Evolutionary conservation across 2,329 filamentous ascomycete genomes (phyloP), one percentile per base, ranked within the genome.

Genomic region (Dactylella cylindrospora): DNA sequence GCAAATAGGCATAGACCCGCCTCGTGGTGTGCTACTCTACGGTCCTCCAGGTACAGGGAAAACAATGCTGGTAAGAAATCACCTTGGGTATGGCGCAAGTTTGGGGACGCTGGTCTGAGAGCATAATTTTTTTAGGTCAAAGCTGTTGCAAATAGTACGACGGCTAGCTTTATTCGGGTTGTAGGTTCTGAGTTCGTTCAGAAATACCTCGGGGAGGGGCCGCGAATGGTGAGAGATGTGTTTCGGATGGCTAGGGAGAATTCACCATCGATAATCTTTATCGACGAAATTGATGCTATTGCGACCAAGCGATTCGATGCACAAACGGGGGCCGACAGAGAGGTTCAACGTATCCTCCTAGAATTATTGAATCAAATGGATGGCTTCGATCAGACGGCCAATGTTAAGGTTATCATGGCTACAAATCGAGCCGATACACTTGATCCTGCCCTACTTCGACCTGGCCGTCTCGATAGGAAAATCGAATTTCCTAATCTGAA

Each of bases 371-470:
- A 98, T 77, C 93, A 98, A 76, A 98, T 98, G 93, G 93, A 98
- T 73, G 93, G 93, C 67, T 98, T 98, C 78, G 93, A 98, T 74
- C 93, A 98, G 76, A 95, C 90, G 0, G 88, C 89, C 73, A 98
- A 98, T 75, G 93, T 98, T 76, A 98, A 98, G 79, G 93, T 98
- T 73, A 98, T 98, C 77, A 98, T 98, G 93, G 93, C 93, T 68
- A 98, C 93, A 68, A 98, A 98, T 79, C 86, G 93, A 73, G 91
- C 93, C 67, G 93, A 97, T 74, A 98, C 93, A 5, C 81, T 98
- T 67, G 93, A 98, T 73, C 93, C 93, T 12, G 93, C 93, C 33
- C 80, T 98, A 65, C 82, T 98, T 64, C 89, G 93, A 70, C 93
- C 93, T 25, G 93, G 93, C 68, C 90, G 93, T 78, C 80, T 98